These are phyloP conservation scores for Leishmania gerbilli DNA, from an alignment of 208 protist species.

Conservation along the genomic window DNA sequence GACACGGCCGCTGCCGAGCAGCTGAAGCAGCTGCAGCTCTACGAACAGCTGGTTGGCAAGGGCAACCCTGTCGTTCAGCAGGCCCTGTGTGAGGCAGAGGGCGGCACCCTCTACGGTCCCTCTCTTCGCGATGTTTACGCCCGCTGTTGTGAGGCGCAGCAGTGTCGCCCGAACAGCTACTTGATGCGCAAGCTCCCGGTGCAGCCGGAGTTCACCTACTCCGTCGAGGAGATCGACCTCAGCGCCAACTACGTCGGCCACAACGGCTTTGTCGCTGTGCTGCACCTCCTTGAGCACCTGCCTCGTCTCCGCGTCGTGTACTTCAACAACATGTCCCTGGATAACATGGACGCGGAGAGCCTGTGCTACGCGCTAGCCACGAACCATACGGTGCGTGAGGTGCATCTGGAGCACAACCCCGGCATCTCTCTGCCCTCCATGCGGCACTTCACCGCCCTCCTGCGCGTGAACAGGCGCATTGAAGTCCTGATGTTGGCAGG, in stretches of 20 bases:
- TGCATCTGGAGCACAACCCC: conserved; percentile 81
- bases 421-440: conserved; percentile 80
- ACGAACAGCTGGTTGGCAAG: conserved; percentile 33
- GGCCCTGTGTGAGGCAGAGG: conserved; percentile 45
- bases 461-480: conserved; percentile 68
- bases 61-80: conserved; percentile 34
- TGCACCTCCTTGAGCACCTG: conserved; percentile 79
- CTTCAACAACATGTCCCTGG: conserved; percentile 89
- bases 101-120: conserved; percentile 54
- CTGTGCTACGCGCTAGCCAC: conserved; percentile 63
- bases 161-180: conserved; percentile 88
- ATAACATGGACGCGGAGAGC: conserved; percentile 81
- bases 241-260: conserved; percentile 90
- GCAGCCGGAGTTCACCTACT: conserved; percentile 70
- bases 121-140: conserved; percentile 84
- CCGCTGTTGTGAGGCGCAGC: conserved; percentile 79
- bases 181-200: conserved; percentile 81
- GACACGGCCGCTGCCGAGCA: conserved; percentile 1
- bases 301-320: conserved; percentile 62
- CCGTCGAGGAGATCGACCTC: conserved; percentile 84
- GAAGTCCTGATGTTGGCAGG: conserved; percentile 59
- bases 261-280: conserved; percentile 82
- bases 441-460: conserved; percentile 70
- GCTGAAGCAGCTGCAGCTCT: conserved; percentile 22
- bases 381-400: conserved; percentile 48